phyloP scores from a whole-genome alignment of 2,329 filamentous ascomycete genomes.

The Albifimbria verrucaria region DNA sequence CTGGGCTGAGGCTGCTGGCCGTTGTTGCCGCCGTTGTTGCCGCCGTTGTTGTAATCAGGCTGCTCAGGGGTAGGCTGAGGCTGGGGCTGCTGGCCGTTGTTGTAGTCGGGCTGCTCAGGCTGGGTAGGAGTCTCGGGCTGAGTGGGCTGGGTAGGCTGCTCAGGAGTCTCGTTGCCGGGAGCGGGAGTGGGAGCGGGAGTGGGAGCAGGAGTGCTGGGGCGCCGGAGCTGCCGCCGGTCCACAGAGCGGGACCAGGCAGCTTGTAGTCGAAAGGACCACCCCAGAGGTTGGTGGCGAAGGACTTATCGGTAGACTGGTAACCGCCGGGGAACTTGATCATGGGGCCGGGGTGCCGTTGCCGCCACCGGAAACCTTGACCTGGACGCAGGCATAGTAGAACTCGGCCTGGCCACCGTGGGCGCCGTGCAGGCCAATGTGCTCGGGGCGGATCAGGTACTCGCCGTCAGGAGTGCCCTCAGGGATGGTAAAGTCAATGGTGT shows the following conservation, averaged over 20 bases:
- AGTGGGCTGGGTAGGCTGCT: not conserved
- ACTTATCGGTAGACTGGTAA: constrained; percentile 21
- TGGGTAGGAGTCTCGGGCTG: not conserved
- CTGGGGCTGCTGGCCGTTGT: not conserved
- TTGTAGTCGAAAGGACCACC: constrained; percentile 12
- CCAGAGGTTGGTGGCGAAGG: constrained; percentile 18
- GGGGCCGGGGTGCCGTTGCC: constrained; percentile 15
- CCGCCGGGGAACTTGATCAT: constrained; percentile 27
- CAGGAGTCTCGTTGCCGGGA: not conserved
- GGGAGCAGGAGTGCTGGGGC: not conserved
- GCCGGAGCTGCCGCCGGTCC: constrained; percentile 6
- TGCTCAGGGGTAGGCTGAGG: too few relatives aligned
- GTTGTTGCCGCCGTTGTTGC: too few relatives aligned
- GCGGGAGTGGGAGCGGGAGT: not conserved
- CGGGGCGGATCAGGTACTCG: constrained; percentile 32
- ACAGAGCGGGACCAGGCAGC: constrained; percentile 16
- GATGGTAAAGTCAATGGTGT: constrained; percentile 29
- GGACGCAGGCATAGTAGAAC: constrained; percentile 15
- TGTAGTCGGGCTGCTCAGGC: not conserved
- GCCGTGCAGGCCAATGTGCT: constrained; percentile 28
- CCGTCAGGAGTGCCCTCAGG: constrained; percentile 29
- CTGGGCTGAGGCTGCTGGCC: too few relatives aligned
- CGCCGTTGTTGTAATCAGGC: too few relatives aligned
- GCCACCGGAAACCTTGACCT: constrained; percentile 16
- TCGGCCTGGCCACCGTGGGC: constrained; percentile 20